Conservation (phyloP, 2,329 filamentous ascomycete genomes). For the Colletotrichum caudatum region DNA sequence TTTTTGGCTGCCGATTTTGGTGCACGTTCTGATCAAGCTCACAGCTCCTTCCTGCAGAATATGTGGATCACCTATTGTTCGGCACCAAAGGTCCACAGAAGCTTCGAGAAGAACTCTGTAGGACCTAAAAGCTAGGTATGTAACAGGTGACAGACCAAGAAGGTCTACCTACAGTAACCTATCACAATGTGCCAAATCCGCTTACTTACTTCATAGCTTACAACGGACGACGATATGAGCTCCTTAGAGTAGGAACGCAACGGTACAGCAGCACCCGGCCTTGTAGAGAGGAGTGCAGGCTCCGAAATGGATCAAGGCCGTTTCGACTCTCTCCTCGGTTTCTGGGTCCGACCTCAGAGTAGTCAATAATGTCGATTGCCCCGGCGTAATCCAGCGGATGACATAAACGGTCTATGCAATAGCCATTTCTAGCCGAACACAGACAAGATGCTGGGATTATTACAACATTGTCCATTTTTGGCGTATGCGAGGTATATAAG, state of each 20-base stretch:
- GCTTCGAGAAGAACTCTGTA: constrained; percentile 5
- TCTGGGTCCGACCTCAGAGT: neutral
- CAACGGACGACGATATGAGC: neutral
- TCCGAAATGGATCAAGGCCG: constrained; percentile 1
- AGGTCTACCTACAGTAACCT: neutral
- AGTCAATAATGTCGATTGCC: neutral
- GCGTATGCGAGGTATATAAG: constrained; percentile 2
- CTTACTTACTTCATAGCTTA: neutral
- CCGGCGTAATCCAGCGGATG: neutral
- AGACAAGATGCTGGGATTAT: constrained; percentile 6
- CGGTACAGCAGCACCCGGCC: neutral
- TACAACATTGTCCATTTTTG: constrained; percentile 1
- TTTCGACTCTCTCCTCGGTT: neutral
- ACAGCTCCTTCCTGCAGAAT: no score
- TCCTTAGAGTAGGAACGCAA: neutral
- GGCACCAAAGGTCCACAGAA: constrained; percentile 7
- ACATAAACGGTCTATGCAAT: neutral
- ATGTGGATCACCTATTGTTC: neutral
- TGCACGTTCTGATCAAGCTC: no score
- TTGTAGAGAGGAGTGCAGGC: neutral
- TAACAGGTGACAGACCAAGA: neutral
- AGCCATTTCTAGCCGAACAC: constrained; percentile 2
- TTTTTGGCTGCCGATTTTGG: no score
- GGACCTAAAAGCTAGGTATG: neutral
- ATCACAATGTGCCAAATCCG: neutral